Base-by-base conservation (phyloP, 2,329 filamentous ascomycete genomes). In the Pyrenophora tritici-repentis region DNA sequence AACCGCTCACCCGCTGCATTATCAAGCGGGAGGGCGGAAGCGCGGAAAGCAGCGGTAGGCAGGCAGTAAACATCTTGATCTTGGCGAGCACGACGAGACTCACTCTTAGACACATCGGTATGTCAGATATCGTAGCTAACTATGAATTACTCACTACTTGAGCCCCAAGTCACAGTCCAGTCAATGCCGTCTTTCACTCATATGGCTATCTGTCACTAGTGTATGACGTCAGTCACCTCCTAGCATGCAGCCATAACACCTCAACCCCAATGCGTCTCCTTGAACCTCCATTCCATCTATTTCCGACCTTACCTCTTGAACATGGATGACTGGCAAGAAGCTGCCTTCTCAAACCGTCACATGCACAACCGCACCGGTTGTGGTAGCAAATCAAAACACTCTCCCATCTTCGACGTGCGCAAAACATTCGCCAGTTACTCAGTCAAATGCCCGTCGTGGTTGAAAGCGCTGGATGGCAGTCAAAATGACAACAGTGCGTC, bases 401-500 rank as follows among this genome's bases (percentile, higher is more conserved):
- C 24, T 13, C 41, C 34, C 33, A 42, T 50, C 6, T 66, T 66
- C 18, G 62, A 66, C 39, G 62, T 66, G 3, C 55, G 51, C 39
- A 63, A 65, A 46, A 52, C 61, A 3, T 66, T 65, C 24, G 63
- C 57, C 43, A 62, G 54, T 20, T 66, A 66, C 42, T 37, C 51
- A 1, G 42, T 61, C 47, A 65, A 64, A 38, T 66, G 62, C 31
- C 51, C 58, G 3, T 43, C 57, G 22, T 64, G 62, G 62, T 54
- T 58, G 14, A 58, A 56, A 10, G 42, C 47, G 6, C 9, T 54
- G 8, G 17, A 33, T 3, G 10, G 37, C 24, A 41, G 42, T 9
- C 42, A 17, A 9, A 9, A 40, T 1, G 55, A 58, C 10, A 32
- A 54, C 5, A 48, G 53, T 3, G 56, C 56, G 1, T 46, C 42